Evolutionary conservation across 2,329 filamentous ascomycete genomes (phyloP).

Genomic region (Dactylellina drechsleri): DNA sequence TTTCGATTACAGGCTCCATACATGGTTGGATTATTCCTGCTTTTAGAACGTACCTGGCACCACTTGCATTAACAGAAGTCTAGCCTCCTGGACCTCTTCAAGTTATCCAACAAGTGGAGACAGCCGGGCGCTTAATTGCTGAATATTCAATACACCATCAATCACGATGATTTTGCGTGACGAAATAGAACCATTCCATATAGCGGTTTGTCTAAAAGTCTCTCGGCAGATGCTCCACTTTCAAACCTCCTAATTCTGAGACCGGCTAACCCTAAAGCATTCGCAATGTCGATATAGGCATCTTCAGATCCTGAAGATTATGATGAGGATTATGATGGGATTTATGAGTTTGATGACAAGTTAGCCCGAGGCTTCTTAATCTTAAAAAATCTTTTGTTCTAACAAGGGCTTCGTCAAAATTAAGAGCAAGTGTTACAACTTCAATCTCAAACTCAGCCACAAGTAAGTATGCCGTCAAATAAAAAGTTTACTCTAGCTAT

Average conservation of each 20-base stretch:
- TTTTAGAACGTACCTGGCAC: constrained; percentile 2
- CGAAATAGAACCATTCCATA: constrained; percentile 23
- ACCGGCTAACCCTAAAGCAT: not conserved
- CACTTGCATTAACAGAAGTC: constrained; percentile 16
- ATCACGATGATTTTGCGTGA: constrained; percentile 35
- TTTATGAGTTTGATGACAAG: constrained; percentile 49
- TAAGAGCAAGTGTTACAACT: constrained; percentile 47
- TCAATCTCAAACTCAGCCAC: constrained; percentile 42
- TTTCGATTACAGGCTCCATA: constrained; percentile 21
- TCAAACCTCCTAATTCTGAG: not conserved
- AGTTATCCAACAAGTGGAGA: not conserved
- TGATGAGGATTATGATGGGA: constrained; percentile 43
- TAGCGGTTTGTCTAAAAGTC: constrained; percentile 9
- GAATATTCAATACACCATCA: constrained; percentile 3
- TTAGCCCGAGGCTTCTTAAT: constrained; percentile 1
- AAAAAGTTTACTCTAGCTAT: too few relatives aligned
- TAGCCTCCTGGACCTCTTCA: constrained; percentile 6
- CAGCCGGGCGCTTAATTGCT: constrained; percentile 12
- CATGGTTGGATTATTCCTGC: constrained; percentile 17
- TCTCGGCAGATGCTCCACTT: not conserved
- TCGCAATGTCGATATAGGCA: constrained; percentile 4
- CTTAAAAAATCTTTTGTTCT: not conserved
- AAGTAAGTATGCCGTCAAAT: constrained; percentile 15
- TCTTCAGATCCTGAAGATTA: constrained; percentile 18
- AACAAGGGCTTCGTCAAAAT: not conserved